These are phyloP conservation scores for Moesziomyces parantarcticus DNA, from an alignment of 1,284 basidiomycete species.

Conservation along the genomic window DNA sequence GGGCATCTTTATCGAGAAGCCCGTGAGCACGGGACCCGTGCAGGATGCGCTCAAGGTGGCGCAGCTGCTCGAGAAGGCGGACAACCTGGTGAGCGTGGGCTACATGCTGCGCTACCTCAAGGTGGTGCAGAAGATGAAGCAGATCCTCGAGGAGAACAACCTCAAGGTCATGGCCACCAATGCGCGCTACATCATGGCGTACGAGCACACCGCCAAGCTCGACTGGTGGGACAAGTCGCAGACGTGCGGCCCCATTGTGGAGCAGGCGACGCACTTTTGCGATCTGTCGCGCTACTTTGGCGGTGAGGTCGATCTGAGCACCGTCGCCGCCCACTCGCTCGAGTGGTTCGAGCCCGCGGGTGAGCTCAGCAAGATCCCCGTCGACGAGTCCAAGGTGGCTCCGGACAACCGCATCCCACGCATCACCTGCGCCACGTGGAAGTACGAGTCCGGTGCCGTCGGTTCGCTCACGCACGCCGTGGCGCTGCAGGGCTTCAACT, in stretches of 20 bases:
- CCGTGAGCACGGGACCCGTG: conserved; percentile 83
- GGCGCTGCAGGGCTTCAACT: conserved; percentile 66
- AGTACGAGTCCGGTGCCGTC: conserved; percentile 65
- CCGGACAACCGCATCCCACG: conserved; percentile 65
- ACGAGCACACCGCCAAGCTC: conserved; percentile 78
- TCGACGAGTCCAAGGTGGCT: conserved; percentile 82
- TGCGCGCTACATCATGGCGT: conserved; percentile 93
- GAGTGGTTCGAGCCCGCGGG: conserved; percentile 74
- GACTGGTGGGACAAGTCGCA: conserved; percentile 97
- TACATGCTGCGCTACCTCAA: conserved; percentile 70
- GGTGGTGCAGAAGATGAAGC: conserved; percentile 96
- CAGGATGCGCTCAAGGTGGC: conserved; percentile 69
- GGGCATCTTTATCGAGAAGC: conserved; percentile 95
- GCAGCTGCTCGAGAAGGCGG: conserved; percentile 55
- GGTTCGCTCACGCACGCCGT: conserved; percentile 67
- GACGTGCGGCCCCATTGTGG: conserved; percentile 90
- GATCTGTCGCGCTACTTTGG: conserved; percentile 92
- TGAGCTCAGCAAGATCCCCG: conserved; percentile 79
- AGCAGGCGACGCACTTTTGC: conserved; percentile 89
- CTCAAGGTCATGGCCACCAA: conserved; percentile 97
- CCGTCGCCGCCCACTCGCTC: conserved; percentile 73
- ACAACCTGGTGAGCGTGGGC: conserved; percentile 88
- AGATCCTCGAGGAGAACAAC: conserved; percentile 90
- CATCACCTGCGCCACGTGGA: conserved; percentile 67
- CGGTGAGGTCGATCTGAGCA: conserved; percentile 89